phyloP scores from a whole-genome alignment of 352 stramenopile genomes.

The Pythium aristosporum region DNA sequence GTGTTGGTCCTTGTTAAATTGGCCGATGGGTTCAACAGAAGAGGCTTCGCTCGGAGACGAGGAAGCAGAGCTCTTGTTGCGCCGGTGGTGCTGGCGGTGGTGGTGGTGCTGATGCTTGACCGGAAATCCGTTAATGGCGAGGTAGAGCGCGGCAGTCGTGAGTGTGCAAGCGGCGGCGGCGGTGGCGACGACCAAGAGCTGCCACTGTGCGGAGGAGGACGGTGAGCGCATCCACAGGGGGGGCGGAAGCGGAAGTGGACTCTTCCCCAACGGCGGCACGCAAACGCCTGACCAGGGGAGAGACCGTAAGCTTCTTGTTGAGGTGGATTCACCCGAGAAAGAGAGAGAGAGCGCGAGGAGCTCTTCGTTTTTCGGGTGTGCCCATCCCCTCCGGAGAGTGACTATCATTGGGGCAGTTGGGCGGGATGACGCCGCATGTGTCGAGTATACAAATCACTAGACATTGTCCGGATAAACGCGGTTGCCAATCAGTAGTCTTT shows the following conservation, averaged over 20 bases:
- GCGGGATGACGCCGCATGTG: neutral
- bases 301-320: conserved; percentile 6
- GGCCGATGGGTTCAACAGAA: neutral
- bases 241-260: conserved; percentile 15
- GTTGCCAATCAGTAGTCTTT: neutral
- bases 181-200: conserved; percentile 30
- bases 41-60: neutral
- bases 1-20: neutral
- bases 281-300: conserved; percentile 1
- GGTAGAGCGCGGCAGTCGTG: conserved; percentile 50
- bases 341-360: neutral
- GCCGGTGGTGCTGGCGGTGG: neutral
- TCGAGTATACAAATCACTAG: conserved; percentile 24
- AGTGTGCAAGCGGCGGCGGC: conserved; percentile 56
- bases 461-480: conserved; percentile 17
- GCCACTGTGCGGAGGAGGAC: conserved; percentile 24
- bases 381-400: conserved; percentile 12
- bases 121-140: conserved; percentile 31
- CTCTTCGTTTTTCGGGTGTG: neutral
- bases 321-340: neutral
- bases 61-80: neutral
- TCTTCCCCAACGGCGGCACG: neutral
- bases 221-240: conserved; percentile 25
- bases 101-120: conserved; percentile 16
- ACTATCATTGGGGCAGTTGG: neutral